phyloP scores from a whole-genome alignment of 1,139 yeast species.

The Schwanniomyces etchellsii region DNA sequence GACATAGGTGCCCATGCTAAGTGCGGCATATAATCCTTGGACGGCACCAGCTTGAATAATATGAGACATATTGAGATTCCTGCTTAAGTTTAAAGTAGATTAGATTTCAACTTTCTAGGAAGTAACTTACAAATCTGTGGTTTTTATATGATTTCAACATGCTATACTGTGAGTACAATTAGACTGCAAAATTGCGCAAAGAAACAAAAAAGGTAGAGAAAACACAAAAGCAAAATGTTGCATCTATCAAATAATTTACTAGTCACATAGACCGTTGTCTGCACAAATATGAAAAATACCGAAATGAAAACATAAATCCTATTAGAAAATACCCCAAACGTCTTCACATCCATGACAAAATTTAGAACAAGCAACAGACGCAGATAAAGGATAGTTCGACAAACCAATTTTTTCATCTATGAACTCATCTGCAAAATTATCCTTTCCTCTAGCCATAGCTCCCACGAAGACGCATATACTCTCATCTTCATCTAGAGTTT shows the following conservation, averaged over 20 bases:
- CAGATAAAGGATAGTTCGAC: conserved; percentile 91
- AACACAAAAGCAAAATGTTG: too few relatives aligned
- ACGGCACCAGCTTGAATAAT: conserved; percentile 41
- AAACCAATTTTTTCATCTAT: conserved; percentile 96
- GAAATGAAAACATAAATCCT: too few relatives aligned
- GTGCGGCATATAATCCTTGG: conserved; percentile 29
- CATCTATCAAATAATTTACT: too few relatives aligned
- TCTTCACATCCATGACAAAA: conserved; percentile 99
- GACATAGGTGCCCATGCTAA: conserved; percentile 32
- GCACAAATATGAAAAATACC: too few relatives aligned
- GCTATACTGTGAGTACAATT: too few relatives aligned
- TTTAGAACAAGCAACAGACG: conserved; percentile 96
- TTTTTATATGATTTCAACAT: too few relatives aligned
- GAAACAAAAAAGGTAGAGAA: too few relatives aligned
- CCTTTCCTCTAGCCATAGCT: conserved; percentile 98
- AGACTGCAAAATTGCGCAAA: too few relatives aligned
- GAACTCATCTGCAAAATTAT: conserved; percentile 92
- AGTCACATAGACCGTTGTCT: too few relatives aligned
- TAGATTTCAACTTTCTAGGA: too few relatives aligned
- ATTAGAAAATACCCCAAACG: conserved; percentile 73
- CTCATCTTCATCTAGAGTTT: conserved; percentile 77
- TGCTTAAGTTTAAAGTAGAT: background rate
- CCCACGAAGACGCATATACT: conserved; percentile 97
- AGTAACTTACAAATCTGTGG: too few relatives aligned
- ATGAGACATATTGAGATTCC: conserved; percentile 12